These are phyloP conservation scores for Alternaria arbusti DNA, from an alignment of 2,329 filamentous ascomycete genomes.

Conservation along the genomic window DNA sequence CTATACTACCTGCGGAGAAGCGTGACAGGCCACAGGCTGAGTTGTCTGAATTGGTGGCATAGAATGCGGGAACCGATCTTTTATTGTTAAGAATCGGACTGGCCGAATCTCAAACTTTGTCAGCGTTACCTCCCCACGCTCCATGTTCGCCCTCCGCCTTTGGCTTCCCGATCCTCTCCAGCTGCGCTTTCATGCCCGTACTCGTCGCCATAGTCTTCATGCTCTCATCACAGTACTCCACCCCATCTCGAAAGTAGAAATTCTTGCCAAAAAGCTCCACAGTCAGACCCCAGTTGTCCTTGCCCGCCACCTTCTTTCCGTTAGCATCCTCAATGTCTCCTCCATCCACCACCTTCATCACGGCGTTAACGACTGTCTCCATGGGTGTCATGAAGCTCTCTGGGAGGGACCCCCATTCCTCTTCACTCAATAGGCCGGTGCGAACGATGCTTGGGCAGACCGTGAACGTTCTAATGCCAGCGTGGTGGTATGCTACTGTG, in stretches of 20 bases:
- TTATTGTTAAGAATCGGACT: background rate
- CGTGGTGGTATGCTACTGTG: background rate
- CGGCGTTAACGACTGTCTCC: background rate
- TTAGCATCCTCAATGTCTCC: background rate
- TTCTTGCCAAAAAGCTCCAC: background rate
- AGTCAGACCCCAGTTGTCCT: background rate
- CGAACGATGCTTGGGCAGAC: background rate
- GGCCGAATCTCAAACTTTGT: background rate
- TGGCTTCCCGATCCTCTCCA: background rate
- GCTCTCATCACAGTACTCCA: background rate
- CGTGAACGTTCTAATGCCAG: background rate
- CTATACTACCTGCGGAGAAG: background rate
- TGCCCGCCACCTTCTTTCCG: background rate
- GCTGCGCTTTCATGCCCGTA: background rate
- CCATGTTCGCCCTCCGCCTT: background rate
- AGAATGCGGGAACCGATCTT: background rate
- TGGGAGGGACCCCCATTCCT: background rate
- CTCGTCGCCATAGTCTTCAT: background rate
- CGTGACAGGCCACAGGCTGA: background rate
- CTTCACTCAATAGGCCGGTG: background rate
- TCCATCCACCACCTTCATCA: background rate
- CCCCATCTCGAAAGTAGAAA: background rate
- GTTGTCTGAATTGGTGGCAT: background rate
- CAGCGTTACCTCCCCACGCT: background rate
- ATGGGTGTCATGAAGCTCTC: background rate